These are phyloP conservation scores for Populus nigra DNA, from an alignment of 345 rosid genomes.

Conservation along the genomic window DNA sequence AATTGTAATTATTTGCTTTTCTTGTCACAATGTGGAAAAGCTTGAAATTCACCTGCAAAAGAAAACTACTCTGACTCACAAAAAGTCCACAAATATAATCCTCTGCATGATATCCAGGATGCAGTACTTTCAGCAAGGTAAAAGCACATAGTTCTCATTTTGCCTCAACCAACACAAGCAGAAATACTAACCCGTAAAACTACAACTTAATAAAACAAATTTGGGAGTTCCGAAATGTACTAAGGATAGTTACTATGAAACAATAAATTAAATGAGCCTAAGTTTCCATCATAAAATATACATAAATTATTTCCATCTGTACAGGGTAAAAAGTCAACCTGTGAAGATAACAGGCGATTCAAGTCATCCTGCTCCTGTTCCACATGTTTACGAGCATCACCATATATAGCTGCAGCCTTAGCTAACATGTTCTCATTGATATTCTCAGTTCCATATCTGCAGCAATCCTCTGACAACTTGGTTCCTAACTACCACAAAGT, in stretches of 20 bases:
- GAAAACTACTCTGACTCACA: not conserved
- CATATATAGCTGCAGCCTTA: slow-evolving; percentile 87
- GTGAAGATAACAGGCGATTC: slow-evolving; percentile 61
- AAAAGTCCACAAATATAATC: not conserved
- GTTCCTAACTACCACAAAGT: slow-evolving; percentile 50
- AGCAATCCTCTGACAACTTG: slow-evolving; percentile 82
- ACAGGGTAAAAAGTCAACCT: slow-evolving; percentile 41
- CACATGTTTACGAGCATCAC: slow-evolving; percentile 84
- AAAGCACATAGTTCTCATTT: not conserved
- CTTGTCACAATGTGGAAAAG: not conserved
- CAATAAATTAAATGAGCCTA: not conserved
- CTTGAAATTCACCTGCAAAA: not conserved
- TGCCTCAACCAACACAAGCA: not conserved
- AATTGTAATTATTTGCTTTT: not conserved
- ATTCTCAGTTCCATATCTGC: slow-evolving; percentile 81
- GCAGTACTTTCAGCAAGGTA: not conserved
- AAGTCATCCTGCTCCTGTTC: slow-evolving; percentile 91
- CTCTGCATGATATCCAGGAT: not conserved
- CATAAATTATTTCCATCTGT: not conserved
- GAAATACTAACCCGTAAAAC: not conserved
- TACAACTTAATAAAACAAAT: not conserved
- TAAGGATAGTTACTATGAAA: not conserved
- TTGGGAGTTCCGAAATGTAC: not conserved
- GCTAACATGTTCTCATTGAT: slow-evolving; percentile 73
- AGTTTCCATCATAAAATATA: not conserved